Evolutionary conservation across 208 protist genomes (phyloP).

Genomic region (Borovskyia barvae): DNA sequence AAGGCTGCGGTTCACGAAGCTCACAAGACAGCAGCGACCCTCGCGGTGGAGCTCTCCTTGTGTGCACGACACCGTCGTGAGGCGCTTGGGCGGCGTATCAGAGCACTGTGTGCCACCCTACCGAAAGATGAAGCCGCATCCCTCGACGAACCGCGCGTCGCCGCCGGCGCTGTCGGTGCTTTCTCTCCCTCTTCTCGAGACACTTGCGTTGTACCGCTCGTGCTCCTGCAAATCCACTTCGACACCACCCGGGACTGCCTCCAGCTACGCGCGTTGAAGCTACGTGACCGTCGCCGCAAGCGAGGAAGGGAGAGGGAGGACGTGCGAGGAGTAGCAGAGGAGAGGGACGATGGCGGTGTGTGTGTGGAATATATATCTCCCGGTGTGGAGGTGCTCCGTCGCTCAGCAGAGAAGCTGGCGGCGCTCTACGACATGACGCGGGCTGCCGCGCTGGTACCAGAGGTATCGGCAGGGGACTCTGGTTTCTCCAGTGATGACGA

Average conservation of each 20-base stretch:
- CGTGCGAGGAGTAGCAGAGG: too few species aligned
- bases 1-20: too few species aligned
- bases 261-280: constrained; percentile 14
- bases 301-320: neutral
- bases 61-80: constrained; percentile 12
- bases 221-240: constrained; percentile 21
- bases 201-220: too few species aligned
- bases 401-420: constrained; percentile 34
- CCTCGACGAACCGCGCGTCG: too few species aligned
- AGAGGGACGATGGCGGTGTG: too few species aligned
- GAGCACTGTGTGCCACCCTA: too few species aligned
- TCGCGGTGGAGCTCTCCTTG: constrained; percentile 9
- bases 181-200: too few species aligned
- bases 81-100: constrained; percentile 2
- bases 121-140: too few species aligned
- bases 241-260: constrained; percentile 17
- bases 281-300: neutral
- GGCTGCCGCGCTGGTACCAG: neutral
- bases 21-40: neutral
- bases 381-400: constrained; percentile 26
- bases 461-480: neutral
- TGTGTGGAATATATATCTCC: too few species aligned
- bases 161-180: too few species aligned
- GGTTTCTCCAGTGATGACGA: too few species aligned
- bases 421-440: constrained; percentile 18